phyloP scores from a whole-genome alignment of 495 filamentous ascomycete genomes.

The Daldinia vernicosa region DNA sequence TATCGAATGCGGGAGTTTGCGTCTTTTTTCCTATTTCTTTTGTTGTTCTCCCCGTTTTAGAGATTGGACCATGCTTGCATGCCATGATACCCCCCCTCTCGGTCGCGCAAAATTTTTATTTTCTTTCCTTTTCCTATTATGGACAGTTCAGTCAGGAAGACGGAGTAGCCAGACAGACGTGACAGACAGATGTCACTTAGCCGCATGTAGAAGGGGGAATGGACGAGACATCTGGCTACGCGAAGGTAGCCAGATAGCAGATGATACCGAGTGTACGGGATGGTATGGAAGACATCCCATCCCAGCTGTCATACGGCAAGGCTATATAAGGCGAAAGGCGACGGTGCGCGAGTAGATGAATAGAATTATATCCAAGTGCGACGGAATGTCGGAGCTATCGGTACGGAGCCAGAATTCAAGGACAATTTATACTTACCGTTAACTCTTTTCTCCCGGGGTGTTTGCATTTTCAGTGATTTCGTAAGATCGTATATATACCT shows the following conservation, averaged over 20 bases:
- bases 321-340: not conserved
- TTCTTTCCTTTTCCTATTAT: not conserved
- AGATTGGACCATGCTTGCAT: constrained; percentile 35
- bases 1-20: not conserved
- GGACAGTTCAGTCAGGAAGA: not conserved
- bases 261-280: not conserved
- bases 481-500: not conserved
- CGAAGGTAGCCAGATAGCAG: not conserved
- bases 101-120: constrained; percentile 2
- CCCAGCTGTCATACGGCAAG: not conserved
- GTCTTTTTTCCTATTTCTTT: not conserved
- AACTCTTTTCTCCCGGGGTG: not conserved
- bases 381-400: not conserved
- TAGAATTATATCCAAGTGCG: not conserved
- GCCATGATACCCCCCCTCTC: constrained; percentile 42
- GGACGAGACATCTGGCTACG: not conserved
- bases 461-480: not conserved
- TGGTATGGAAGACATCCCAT: not conserved
- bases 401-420: not conserved
- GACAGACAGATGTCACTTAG: not conserved
- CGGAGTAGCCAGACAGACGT: not conserved
- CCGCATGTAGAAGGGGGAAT: not conserved
- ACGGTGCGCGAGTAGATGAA: not conserved
- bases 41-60: not conserved
- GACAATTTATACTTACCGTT: not conserved